Percentiles rank a stretch among this genome's conserved stretches.
These are phyloP conservation scores for Mycena venus DNA, from an alignment of 768 basidiomycete species.

Conservation along the genomic window DNA sequence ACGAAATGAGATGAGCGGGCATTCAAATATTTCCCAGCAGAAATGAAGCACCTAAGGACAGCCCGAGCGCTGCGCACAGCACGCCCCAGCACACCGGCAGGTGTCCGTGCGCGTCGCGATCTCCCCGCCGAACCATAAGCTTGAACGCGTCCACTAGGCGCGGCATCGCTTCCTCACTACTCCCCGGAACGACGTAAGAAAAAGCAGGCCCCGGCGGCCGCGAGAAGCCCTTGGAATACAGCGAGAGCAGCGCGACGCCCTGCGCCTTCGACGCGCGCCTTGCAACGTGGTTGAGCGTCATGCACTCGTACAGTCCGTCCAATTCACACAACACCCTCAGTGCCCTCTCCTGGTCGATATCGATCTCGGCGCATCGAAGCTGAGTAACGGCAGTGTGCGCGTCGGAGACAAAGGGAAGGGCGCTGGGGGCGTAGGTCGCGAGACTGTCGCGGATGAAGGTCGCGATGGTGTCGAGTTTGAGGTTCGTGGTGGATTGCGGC, in stretches of 20 bases:
- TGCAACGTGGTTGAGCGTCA: conserved; percentile 92
- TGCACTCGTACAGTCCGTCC: conserved; percentile 85
- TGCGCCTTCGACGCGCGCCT: conserved; percentile 91
- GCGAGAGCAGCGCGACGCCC: conserved; percentile 91
- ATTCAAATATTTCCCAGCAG: not conserved
- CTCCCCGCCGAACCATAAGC: conserved; percentile 71
- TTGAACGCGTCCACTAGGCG: conserved; percentile 78
- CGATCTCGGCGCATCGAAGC: conserved; percentile 31
- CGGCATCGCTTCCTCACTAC: conserved; percentile 41
- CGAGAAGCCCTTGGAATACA: conserved; percentile 88
- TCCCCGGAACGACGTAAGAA: conserved; percentile 38
- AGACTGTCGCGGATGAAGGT: conserved; percentile 81
- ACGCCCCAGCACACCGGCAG: conserved; percentile 93
- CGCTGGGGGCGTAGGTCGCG: conserved; percentile 81
- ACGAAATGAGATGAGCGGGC: conserved; percentile 9
- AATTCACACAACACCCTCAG: conserved; percentile 46
- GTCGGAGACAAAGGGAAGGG: conserved; percentile 85
- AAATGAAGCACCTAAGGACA: conserved; percentile 70
- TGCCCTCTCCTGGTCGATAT: not conserved
- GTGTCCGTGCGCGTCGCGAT: conserved; percentile 80
- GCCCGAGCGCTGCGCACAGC: conserved; percentile 80
- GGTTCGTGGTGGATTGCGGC: conserved; percentile 39
- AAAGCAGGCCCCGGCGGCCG: conserved; percentile 54
- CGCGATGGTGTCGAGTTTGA: conserved; percentile 52
- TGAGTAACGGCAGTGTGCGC: conserved; percentile 63